Percentiles rank a stretch among this genome's conserved stretches.
phyloP scores from a whole-genome alignment of 441 rosid genomes.

The Pelargonium myrrhifolium region DNA sequence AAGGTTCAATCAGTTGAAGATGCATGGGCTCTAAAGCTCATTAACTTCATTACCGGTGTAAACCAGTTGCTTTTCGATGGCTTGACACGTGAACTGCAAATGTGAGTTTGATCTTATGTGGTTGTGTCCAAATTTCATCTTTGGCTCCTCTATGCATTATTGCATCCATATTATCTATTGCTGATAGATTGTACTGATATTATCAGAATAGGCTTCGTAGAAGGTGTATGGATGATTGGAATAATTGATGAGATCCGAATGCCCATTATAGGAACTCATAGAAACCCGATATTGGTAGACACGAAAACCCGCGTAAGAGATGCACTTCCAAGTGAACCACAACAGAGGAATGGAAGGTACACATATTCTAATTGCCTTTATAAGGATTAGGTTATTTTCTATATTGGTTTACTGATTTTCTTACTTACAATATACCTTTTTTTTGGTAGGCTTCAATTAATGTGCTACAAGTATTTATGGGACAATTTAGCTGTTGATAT shows the following conservation, averaged over 20 bases:
- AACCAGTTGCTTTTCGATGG: slow-evolving; percentile 64
- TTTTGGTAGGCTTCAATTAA: slow-evolving; percentile 58
- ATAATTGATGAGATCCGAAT: slow-evolving; percentile 67
- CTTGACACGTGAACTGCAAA: slow-evolving; percentile 62
- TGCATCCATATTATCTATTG: not conserved
- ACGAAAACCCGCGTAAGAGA: slow-evolving; percentile 57
- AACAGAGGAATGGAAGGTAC: slow-evolving; percentile 78
- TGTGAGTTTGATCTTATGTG: slow-evolving; percentile 47
- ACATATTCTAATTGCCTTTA: slow-evolving; percentile 7
- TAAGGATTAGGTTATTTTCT: not conserved
- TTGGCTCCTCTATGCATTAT: not conserved
- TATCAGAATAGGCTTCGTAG: slow-evolving; percentile 53
- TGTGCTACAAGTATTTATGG: slow-evolving; percentile 84
- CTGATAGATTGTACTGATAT: slow-evolving; percentile 22
- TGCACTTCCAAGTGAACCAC: slow-evolving; percentile 63
- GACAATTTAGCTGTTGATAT: slow-evolving; percentile 45
- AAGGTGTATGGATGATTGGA: slow-evolving; percentile 66
- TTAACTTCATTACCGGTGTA: slow-evolving; percentile 51
- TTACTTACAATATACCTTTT: not conserved
- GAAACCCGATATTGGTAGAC: slow-evolving; percentile 49
- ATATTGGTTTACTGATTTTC: not conserved
- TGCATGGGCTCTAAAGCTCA: slow-evolving; percentile 57
- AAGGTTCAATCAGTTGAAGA: slow-evolving; percentile 49
- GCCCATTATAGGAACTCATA: slow-evolving; percentile 28
- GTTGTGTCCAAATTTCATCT: slow-evolving; percentile 5